Evolutionary conservation across 345 rosid genomes (phyloP), one percentile per base, ranked within the genome.

Genomic region (Pseudoturritis turrita): DNA sequence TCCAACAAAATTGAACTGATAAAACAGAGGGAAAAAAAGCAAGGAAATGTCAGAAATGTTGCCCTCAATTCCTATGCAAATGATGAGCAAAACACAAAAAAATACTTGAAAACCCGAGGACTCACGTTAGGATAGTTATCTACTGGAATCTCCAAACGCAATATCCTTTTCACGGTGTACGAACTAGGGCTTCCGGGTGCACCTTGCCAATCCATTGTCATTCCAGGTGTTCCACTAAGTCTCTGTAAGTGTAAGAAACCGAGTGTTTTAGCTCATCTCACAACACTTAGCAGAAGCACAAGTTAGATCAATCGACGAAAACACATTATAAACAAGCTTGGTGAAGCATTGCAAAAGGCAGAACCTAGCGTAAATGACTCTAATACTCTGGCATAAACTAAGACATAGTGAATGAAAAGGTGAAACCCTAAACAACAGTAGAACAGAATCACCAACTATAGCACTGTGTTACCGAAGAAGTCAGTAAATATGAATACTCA

Each of bases 201-300:
- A 61, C 97, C 87, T 87, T 91, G 98, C 99, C 99, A 95, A 73
- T 95, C 99, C 98, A 95, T 95, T 23, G 96, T 89, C 99, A 95
- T 91, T 66, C 97, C 99, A 63, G 89, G 89, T 33, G 92, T 90
- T 55, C 97, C 96, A 75, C 96, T 80, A 79, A 87, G 71, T 79
- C 98, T 88, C 99, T 77, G 68, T 7, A 26, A 8, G 10, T 77
- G 68, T 7, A 26, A 8, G 10, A 47, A 17, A 63, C 4, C 1
- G 1, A 46, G 31, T 54, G 37, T 15, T 39, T 62, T 54, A 70
- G 71, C 52, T 36, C 1, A 44, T 75, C 51, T 17, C 70, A 50
- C 31, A 10, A 15, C 29, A 54, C 21, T 39, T 39, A 56, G 9
- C 15, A 44, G 1, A 29, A 12, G 14, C 29, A 47, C 40, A 36